These are phyloP conservation scores for Cadophora sp. DNA, from an alignment of 2,329 filamentous ascomycete genomes.

Conservation along the genomic window DNA sequence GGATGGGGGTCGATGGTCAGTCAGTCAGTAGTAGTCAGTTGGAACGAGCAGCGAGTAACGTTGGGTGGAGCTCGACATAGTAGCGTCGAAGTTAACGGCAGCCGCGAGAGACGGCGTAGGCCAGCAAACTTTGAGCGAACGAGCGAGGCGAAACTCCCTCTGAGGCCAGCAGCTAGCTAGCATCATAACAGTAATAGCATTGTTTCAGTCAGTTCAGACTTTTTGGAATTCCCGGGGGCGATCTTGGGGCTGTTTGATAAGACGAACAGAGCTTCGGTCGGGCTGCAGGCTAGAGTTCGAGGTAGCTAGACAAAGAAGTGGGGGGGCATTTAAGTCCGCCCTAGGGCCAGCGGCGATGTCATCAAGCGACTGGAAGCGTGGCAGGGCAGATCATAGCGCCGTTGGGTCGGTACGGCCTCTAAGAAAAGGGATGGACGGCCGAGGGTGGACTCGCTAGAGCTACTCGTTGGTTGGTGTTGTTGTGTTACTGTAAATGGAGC, in stretches of 20 bases:
- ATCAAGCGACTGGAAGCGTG: not conserved
- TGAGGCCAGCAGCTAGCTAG: not conserved
- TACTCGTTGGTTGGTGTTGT: not conserved
- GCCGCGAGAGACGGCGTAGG: slow-evolving; percentile 5
- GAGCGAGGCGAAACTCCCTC: not conserved
- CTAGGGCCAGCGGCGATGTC: slow-evolving; percentile 13
- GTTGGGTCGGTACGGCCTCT: not conserved
- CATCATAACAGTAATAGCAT: not conserved
- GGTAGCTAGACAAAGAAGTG: slow-evolving; percentile 2
- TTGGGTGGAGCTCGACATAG: not conserved
- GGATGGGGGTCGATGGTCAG: not conserved
- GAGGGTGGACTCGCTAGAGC: slow-evolving; percentile 1
- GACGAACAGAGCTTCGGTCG: slow-evolving; percentile 11
- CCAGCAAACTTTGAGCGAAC: not conserved
- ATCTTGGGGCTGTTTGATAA: slow-evolving; percentile 19
- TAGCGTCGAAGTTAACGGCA: slow-evolving; percentile 10
- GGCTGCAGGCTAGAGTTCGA: not conserved
- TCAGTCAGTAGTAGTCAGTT: no score
- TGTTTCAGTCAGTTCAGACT: slow-evolving; percentile 5
- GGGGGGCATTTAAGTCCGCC: slow-evolving; percentile 8
- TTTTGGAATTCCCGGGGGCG: slow-evolving; percentile 4
- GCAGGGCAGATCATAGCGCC: slow-evolving; percentile 13
- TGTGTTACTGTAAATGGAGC: slow-evolving; percentile 4
- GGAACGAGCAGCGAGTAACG: slow-evolving; percentile 1
- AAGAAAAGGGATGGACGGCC: not conserved